Conservation (phyloP, 176 grass and related monocot genomes). For the Oryza meridionalis region DNA sequence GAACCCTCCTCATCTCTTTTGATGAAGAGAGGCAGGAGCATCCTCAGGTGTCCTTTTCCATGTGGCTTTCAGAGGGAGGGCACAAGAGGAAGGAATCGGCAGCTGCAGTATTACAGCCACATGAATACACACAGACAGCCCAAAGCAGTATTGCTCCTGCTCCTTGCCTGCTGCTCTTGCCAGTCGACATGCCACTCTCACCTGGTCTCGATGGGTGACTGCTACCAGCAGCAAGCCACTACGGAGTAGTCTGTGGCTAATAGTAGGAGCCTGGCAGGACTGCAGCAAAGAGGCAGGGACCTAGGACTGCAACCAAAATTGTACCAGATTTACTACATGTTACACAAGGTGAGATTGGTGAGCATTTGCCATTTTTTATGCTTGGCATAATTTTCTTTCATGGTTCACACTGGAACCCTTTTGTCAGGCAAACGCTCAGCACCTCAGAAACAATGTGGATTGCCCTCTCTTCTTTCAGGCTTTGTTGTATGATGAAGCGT, state of each 20-base stretch:
- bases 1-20: neutral
- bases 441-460: neutral
- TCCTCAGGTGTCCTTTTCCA: neutral
- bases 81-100: neutral
- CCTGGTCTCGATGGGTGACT: neutral
- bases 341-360: constrained; percentile 38
- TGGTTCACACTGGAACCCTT: neutral
- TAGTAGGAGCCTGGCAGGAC: neutral
- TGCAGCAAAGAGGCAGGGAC: constrained; percentile 9
- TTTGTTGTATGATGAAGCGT: constrained; percentile 10
- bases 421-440: constrained; percentile 8
- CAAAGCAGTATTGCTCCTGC: neutral
- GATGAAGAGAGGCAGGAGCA: neutral
- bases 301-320: constrained; percentile 21
- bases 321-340: constrained; percentile 33
- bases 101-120: neutral
- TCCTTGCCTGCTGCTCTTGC: neutral
- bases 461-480: constrained; percentile 2
- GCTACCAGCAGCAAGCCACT: neutral
- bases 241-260: neutral
- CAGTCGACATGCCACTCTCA: neutral
- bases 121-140: neutral
- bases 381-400: constrained; percentile 13
- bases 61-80: neutral
- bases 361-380: neutral